These are phyloP conservation scores for Paramyrothecium roridum DNA, from an alignment of 2,329 filamentous ascomycete species.

Conservation along the genomic window DNA sequence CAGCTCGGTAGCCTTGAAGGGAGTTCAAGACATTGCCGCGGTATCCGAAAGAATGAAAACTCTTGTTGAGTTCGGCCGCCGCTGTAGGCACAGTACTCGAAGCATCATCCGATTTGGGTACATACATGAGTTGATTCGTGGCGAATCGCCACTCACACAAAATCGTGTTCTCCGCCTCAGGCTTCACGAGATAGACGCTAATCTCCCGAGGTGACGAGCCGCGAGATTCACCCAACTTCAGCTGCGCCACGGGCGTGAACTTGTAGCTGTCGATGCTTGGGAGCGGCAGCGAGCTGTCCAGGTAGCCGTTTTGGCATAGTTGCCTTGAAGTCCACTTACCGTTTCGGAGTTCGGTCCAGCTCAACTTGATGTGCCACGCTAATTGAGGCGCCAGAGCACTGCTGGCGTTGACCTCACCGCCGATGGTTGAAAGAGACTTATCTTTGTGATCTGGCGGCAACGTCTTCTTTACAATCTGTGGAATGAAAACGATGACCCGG, in stretches of 20 bases:
- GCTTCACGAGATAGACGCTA: not conserved
- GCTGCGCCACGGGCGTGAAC: not conserved
- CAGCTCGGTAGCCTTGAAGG: not conserved
- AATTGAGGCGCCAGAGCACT: not conserved
- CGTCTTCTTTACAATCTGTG: not conserved
- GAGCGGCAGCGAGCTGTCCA: not conserved
- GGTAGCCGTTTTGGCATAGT: not conserved
- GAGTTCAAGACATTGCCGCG: not conserved
- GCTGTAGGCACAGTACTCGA: not conserved
- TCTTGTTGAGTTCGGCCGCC: not conserved
- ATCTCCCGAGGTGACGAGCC: not conserved
- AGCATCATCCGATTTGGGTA: not conserved
- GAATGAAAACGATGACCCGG: conserved; percentile 1
- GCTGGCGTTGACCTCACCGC: not conserved
- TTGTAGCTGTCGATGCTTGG: not conserved
- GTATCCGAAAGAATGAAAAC: not conserved
- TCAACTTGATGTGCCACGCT: not conserved
- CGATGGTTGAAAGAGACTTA: not conserved
- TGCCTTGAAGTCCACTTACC: not conserved
- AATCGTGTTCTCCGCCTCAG: not conserved
- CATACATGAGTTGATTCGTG: not conserved
- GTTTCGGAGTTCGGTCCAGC: not conserved
- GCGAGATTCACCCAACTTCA: not conserved
- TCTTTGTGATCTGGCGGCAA: not conserved
- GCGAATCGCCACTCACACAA: not conserved